A percentile compares a stretch with the other conserved stretches of the same genome.
These are phyloP conservation scores for Durotheca rogersii DNA, from an alignment of 495 filamentous ascomycete species.

Conservation along the genomic window DNA sequence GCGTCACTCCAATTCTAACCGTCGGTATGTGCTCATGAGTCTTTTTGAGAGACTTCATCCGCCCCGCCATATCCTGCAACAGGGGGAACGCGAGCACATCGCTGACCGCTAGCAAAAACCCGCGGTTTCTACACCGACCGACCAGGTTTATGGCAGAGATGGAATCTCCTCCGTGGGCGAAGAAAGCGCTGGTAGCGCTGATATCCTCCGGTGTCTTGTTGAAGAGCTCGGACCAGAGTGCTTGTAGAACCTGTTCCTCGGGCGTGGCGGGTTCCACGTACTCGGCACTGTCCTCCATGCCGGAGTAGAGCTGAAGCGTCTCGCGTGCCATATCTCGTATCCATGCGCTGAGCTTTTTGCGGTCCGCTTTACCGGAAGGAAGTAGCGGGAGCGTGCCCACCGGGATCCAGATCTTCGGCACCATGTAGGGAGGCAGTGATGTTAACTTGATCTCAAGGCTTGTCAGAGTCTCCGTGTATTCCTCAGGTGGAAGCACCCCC, in stretches of 20 bases:
- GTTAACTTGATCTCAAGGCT: neutral
- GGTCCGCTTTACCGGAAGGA: constrained; percentile 58
- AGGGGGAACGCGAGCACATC: neutral
- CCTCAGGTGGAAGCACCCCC: neutral
- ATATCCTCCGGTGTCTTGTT: neutral
- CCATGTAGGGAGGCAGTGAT: constrained; percentile 51
- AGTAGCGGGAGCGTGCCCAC: constrained; percentile 51
- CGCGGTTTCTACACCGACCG: constrained; percentile 10
- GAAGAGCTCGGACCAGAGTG: neutral
- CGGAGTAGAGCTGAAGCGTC: neutral
- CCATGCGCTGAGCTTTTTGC: constrained; percentile 41
- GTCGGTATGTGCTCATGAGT: neutral
- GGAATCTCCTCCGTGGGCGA: constrained; percentile 52
- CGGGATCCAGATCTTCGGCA: constrained; percentile 58
- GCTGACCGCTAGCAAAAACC: neutral
- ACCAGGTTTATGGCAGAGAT: constrained; percentile 52
- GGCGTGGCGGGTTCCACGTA: neutral
- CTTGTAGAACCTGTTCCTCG: neutral
- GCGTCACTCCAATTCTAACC: neutral
- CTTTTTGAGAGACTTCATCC: neutral
- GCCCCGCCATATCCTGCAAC: neutral
- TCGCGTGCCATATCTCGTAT: neutral
- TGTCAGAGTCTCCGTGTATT: neutral
- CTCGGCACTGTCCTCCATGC: neutral
- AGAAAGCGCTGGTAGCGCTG: constrained; percentile 35